Base-by-base conservation (phyloP, 768 basidiomycete species). In the Pholiota conissans region DNA sequence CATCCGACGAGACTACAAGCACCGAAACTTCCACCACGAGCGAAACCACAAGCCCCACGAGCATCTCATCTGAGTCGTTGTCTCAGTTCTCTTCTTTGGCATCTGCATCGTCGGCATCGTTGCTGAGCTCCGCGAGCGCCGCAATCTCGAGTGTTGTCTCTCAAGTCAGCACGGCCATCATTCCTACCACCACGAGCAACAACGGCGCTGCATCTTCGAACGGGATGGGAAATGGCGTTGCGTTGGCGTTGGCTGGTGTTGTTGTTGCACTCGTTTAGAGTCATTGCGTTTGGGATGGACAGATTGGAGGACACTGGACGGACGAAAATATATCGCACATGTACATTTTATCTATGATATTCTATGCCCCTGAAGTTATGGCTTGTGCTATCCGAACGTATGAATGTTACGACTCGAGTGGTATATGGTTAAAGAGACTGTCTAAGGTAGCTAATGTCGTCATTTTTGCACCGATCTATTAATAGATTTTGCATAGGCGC, bases 121-220 rank as follows among this genome's bases (percentile, higher is more conserved):
- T 29, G 9, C 22, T 28, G 49, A 52, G 56, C 29, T 59, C 58
- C 2, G 58, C 29, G 27, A 49, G 37, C 32, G 40, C 45, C 28
- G 40, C 40, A 10, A 14, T 39, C 2, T 53, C 57, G 8, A 54
- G 56, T 34, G 16, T 29, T 22, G 34, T 30, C n/a, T 59, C 58
- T 16, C 52, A 49, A 24, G 39, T 55, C 14, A 56, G 40, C 48
- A 56, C 59, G 18, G 55, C 59, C 3, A 48, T 52, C 45, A 52
- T 20, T 20, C 59, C 59, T 27, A 39, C 54, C 6, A 29, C 53
- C 34, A 60, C 24, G 10, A 52, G 26, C n/a, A 58, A 28, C 24
- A 32, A 40, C 11, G 51, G 57, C 16, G 57, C 47, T 18, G 5
- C 48, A 3, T 18, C 10, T 9, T 10, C 16, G 14, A 42, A 22